Evolutionary conservation across 441 rosid genomes (phyloP).

Genomic region (Populus hybrid): DNA sequence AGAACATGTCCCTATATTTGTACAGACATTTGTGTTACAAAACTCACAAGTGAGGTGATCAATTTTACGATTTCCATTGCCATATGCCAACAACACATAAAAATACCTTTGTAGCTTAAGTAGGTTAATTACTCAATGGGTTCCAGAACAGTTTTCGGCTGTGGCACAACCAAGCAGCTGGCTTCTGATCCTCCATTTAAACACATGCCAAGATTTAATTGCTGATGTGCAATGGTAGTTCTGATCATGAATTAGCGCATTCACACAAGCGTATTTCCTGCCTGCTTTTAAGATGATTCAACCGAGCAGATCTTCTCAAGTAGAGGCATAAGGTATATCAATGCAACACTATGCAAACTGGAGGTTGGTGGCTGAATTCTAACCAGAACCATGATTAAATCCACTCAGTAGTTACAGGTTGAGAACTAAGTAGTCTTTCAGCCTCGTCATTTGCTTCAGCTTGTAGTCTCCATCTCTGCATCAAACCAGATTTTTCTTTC

Average conservation of each 20-base stretch:
- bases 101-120: not conserved
- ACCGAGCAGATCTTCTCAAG: not conserved
- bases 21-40: not conserved
- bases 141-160: not conserved
- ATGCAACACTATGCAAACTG: not conserved
- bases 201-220: not conserved
- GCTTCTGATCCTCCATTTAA: conserved; percentile 1
- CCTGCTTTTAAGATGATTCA: not conserved
- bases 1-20: not conserved
- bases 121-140: not conserved
- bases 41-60: not conserved
- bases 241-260: not conserved
- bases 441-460: conserved; percentile 98
- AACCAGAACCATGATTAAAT: conserved; percentile 20
- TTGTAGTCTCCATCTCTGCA: conserved; percentile 85
- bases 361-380: conserved; percentile 6
- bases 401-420: conserved; percentile 39
- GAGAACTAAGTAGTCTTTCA: conserved; percentile 80
- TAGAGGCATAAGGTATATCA: not conserved
- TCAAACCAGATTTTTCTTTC: not conserved
- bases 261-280: not conserved
- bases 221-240: not conserved
- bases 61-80: not conserved
- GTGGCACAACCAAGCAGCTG: not conserved
- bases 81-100: not conserved